Evolutionary conservation across 2,329 filamentous ascomycete species (phyloP).

Genomic region (Neofusicoccum sp.): DNA sequence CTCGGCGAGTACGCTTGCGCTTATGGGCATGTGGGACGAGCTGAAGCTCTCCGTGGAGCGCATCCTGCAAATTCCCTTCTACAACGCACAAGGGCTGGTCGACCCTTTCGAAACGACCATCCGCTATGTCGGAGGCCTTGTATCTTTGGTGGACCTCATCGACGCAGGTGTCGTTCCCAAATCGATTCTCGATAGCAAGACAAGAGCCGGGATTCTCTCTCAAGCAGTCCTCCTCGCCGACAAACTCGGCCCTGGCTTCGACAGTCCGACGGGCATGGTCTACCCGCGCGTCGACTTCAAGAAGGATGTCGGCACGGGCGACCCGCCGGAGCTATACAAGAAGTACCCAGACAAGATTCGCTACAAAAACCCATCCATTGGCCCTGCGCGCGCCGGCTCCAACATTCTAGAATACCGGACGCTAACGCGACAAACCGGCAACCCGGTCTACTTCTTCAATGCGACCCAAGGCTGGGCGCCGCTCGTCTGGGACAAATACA

Average conservation of each 20-base stretch:
- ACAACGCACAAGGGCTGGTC: slow-evolving; percentile 36
- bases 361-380: slow-evolving; percentile 41
- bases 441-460: slow-evolving; percentile 44
- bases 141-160: slow-evolving; percentile 44
- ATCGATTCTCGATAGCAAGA: slow-evolving; percentile 33
- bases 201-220: slow-evolving; percentile 37
- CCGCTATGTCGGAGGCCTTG: slow-evolving; percentile 43
- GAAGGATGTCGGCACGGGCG: slow-evolving; percentile 34
- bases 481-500: slow-evolving; percentile 48
- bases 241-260: slow-evolving; percentile 43
- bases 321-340: slow-evolving; percentile 33
- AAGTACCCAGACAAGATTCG: slow-evolving; percentile 34
- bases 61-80: slow-evolving; percentile 43
- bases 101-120: slow-evolving; percentile 48
- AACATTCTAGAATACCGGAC: slow-evolving; percentile 49
- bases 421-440: slow-evolving; percentile 44
- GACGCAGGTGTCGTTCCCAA: slow-evolving; percentile 44
- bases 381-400: slow-evolving; percentile 46
- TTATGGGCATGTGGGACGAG: slow-evolving; percentile 49
- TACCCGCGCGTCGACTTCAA: slow-evolving; percentile 50
- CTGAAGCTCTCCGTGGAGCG: slow-evolving; percentile 42
- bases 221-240: slow-evolving; percentile 42
- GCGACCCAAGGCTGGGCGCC: slow-evolving; percentile 48
- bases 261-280: slow-evolving; percentile 46
- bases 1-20: slow-evolving; percentile 41